These are phyloP conservation scores for Cupressus sempervirens DNA, from an alignment of 75 land plant species.

Conservation along the genomic window DNA sequence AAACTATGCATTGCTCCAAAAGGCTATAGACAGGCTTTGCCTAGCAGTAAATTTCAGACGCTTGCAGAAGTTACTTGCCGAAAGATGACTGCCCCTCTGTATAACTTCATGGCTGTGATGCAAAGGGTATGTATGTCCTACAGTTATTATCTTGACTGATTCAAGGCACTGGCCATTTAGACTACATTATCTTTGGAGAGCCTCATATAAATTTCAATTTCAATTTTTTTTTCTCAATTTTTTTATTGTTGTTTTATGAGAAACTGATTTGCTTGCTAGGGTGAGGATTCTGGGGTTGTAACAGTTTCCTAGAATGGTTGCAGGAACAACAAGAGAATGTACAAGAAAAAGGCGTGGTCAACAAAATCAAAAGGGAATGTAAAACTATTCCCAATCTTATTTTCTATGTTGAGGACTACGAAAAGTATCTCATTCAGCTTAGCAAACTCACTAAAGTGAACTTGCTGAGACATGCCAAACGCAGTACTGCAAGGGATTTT, in stretches of 20 bases:
- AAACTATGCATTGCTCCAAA: conserved; percentile 81
- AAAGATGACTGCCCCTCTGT: conserved; percentile 68
- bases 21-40: conserved; percentile 69
- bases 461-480: conserved; percentile 82
- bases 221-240: not conserved
- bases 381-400: conserved; percentile 81
- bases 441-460: conserved; percentile 77
- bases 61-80: conserved; percentile 86
- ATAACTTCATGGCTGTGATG: conserved; percentile 70
- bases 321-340: conserved; percentile 75
- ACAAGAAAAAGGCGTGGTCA: conserved; percentile 38
- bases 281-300: not conserved
- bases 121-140: conserved; percentile 53
- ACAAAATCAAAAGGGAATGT: conserved; percentile 75
- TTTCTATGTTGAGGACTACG: conserved; percentile 89
- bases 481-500: conserved; percentile 86
- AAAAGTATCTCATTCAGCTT: conserved; percentile 79
- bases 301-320: not conserved
- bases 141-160: not conserved
- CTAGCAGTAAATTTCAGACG: conserved; percentile 61
- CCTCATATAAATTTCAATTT: not conserved
- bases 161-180: not conserved
- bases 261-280: not conserved
- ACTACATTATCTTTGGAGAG: conserved; percentile 1
- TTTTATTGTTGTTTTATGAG: not conserved